Evolutionary conservation across 495 filamentous ascomycete species (phyloP).

Genomic region (Penicillium parvum): DNA sequence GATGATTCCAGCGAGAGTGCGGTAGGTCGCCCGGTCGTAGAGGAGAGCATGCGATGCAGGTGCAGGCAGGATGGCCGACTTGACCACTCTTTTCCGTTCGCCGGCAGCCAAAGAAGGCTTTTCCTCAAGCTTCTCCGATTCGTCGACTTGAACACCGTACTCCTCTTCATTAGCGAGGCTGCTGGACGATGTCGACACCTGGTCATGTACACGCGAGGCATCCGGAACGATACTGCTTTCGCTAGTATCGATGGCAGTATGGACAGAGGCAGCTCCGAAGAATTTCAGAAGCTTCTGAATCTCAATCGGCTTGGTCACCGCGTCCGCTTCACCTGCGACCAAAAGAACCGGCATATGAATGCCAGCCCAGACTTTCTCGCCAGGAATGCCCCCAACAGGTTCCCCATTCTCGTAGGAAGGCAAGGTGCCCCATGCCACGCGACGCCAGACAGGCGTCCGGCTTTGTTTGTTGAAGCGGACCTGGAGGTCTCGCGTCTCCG

Average conservation of each 20-base stretch:
- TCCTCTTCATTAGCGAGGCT: slow-evolving; percentile 23
- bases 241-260: slow-evolving; percentile 32
- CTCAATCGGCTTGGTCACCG: slow-evolving; percentile 65
- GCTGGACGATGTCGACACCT: slow-evolving; percentile 10
- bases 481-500: slow-evolving; percentile 73
- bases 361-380: slow-evolving; percentile 65
- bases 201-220: slow-evolving; percentile 36
- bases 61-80: slow-evolving; percentile 65
- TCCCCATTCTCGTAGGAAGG: slow-evolving; percentile 47
- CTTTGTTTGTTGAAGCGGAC: slow-evolving; percentile 80
- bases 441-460: slow-evolving; percentile 71
- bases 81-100: slow-evolving; percentile 49
- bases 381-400: slow-evolving; percentile 62
- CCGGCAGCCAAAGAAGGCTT: slow-evolving; percentile 1
- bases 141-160: slow-evolving; percentile 20
- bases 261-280: slow-evolving; percentile 38
- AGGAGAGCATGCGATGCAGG: slow-evolving; percentile 82
- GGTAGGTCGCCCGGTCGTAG: slow-evolving; percentile 71
- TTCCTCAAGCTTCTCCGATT: slow-evolving; percentile 19
- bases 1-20: slow-evolving; percentile 73
- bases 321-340: slow-evolving; percentile 72
- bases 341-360: slow-evolving; percentile 71
- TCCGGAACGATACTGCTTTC: slow-evolving; percentile 45
- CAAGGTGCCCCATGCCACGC: slow-evolving; percentile 73
- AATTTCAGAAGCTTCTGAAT: slow-evolving; percentile 63